Base-by-base conservation (phyloP, 495 filamentous ascomycete species). In the Penicillium herquei region DNA sequence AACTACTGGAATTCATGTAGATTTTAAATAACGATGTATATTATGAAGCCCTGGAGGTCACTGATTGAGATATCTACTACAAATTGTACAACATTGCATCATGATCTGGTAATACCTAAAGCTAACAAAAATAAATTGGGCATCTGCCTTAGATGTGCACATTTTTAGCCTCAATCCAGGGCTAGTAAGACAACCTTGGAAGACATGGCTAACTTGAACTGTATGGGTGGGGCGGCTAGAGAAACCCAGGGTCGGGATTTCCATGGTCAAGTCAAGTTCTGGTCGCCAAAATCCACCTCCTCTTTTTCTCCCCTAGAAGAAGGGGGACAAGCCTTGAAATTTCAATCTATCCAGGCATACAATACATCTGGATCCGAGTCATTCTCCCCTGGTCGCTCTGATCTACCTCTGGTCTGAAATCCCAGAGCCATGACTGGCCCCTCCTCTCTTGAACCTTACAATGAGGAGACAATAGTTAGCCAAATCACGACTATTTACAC, bases 401-500 rank as follows among this genome's bases (percentile, higher is more conserved):
- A 7, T 35, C 46, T 49, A 37, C 32, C 26, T 49, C 32, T 49
- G 46, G 46, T 34, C 17, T 18, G 18, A 2, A 18, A 21, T 49
- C 16, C 46, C 33, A 13, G 31, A 35, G 16, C 45, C 31, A 49
- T 49, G 46, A 31, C 32, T 37, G 16, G 8, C 11, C 8, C n/a
- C 10, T 6, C 32, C 18, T 26, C 9, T 10, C 16, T 18, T 42
- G 14, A 26, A 49, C 12, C 33, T n/a, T 49, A 49, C 46, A 12
- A 49, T 37, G 46, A 49, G 21, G 32, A 49, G 31, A 49, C 32
- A 18, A 49, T 49, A 37, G 31, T 49, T 26, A 49, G 13, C 32
- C 46, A 49, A 49, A 39, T 49, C 7, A 49, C 32, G 2, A 49
- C 46, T 16, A 37, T 49, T 37, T 49, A 49, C 11, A 49, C 8